phyloP scores from a whole-genome alignment of 306 rosid genomes.

The Citrullus amarus region DNA sequence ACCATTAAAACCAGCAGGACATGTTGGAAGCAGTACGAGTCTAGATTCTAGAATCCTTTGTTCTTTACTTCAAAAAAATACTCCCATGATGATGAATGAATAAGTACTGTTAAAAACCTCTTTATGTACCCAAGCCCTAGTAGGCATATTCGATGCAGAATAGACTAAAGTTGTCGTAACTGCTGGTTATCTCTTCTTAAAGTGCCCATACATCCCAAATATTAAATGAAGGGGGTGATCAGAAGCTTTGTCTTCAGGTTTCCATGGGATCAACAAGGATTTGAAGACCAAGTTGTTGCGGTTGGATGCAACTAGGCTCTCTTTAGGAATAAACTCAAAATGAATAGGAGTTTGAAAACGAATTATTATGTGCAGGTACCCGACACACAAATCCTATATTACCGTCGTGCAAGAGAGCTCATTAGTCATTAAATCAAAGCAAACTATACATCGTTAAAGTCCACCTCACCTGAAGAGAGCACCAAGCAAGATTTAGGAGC shows the following conservation, averaged over 20 bases:
- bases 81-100: not conserved
- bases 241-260: not conserved
- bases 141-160: not conserved
- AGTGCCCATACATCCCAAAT: not conserved
- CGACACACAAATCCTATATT: not conserved
- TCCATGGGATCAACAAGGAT: not conserved
- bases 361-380: not conserved
- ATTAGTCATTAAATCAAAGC: not conserved
- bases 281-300: not conserved
- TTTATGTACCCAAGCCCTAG: too few species aligned
- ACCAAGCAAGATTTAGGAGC: constrained; percentile 50
- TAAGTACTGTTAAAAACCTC: too few species aligned
- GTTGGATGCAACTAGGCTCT: not conserved
- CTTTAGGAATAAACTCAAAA: not conserved
- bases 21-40: not conserved
- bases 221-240: not conserved
- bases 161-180: not conserved
- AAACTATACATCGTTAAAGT: not conserved
- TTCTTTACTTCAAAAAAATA: not conserved
- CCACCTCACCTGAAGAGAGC: constrained; percentile 42
- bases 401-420: not conserved
- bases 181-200: not conserved
- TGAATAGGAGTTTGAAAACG: not conserved
- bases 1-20: not conserved
- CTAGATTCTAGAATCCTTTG: not conserved